Conservation (phyloP, 768 basidiomycete genomes). For the Calvatia gigantea region DNA sequence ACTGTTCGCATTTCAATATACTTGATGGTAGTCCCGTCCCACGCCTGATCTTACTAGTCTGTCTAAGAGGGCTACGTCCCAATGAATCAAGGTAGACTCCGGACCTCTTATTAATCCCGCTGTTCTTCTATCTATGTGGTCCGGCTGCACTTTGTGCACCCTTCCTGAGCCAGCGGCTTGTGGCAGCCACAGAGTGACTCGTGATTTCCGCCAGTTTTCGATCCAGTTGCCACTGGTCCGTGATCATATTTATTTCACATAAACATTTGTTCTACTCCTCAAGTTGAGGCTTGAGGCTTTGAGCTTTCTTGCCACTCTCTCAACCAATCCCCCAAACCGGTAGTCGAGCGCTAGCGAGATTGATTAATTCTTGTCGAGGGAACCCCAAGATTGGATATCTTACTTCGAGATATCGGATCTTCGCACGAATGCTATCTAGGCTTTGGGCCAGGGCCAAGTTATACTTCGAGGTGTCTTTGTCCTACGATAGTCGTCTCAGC, state of each 20-base stretch:
- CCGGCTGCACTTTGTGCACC: no score
- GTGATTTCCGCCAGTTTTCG: neutral
- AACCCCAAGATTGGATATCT: slow-evolving; percentile 6
- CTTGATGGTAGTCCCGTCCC: no score
- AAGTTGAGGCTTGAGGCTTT: neutral
- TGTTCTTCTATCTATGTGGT: no score
- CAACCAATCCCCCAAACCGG: slow-evolving; percentile 58
- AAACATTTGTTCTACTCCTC: neutral
- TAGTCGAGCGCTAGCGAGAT: slow-evolving; percentile 48
- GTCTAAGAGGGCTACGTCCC: no score
- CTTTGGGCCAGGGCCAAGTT: slow-evolving; percentile 60
- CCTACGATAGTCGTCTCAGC: slow-evolving; percentile 31
- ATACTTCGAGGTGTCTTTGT: slow-evolving; percentile 70
- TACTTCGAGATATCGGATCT: slow-evolving; percentile 61
- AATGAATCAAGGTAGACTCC: no score
- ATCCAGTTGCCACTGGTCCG: neutral
- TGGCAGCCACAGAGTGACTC: no score
- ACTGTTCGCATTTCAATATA: no score
- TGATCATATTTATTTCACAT: neutral
- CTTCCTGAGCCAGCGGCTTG: no score
- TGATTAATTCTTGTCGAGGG: neutral
- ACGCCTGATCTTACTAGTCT: no score
- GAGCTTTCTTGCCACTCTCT: slow-evolving; percentile 28
- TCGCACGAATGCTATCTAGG: slow-evolving; percentile 63
- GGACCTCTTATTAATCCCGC: no score